A percentile compares a stretch with the other conserved stretches of the same genome.
These are phyloP conservation scores for Fusarium marasasianum DNA, from an alignment of 2,329 filamentous ascomycete species.

Conservation along the genomic window DNA sequence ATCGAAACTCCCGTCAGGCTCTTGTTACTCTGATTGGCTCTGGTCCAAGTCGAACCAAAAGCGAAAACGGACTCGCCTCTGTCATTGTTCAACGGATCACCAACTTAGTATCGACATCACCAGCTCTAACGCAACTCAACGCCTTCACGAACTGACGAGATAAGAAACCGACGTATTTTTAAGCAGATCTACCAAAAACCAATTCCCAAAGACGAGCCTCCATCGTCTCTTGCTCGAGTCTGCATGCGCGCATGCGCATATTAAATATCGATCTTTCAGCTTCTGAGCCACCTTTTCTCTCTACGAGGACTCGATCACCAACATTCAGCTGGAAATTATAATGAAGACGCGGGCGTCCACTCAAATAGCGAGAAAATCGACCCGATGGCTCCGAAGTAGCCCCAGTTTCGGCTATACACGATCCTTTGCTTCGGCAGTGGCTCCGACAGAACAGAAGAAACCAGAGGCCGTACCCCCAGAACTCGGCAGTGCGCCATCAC, in stretches of 20 bases:
- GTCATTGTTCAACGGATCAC: constrained; percentile 16
- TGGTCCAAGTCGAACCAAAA: constrained; percentile 9
- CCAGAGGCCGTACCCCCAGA: constrained; percentile 37
- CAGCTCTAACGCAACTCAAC: background rate
- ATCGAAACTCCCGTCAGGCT: background rate
- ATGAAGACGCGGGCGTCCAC: constrained; percentile 56
- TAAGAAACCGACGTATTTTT: background rate
- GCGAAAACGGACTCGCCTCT: constrained; percentile 38
- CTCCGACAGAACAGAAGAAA: constrained; percentile 37
- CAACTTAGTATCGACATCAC: constrained; percentile 22
- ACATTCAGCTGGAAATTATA: constrained; percentile 48
- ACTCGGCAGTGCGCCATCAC: constrained; percentile 21
- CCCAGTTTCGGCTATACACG: constrained; percentile 48
- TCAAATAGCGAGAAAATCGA: constrained; percentile 50
- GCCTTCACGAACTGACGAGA: background rate
- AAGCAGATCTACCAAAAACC: background rate
- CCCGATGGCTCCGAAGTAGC: constrained; percentile 55
- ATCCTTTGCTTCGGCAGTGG: constrained; percentile 45
- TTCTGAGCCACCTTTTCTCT: constrained; percentile 13
- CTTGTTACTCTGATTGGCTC: constrained; percentile 33
- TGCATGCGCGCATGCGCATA: constrained; percentile 10
- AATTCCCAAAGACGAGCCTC: background rate
- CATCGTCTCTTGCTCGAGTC: background rate
- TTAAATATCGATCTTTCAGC: constrained; percentile 17
- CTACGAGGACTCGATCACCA: constrained; percentile 5